A percentile compares a stretch with the other conserved stretches of the same genome.
phyloP scores from a whole-genome alignment of 2,329 filamentous ascomycete species.

The Fusarium torreyae region DNA sequence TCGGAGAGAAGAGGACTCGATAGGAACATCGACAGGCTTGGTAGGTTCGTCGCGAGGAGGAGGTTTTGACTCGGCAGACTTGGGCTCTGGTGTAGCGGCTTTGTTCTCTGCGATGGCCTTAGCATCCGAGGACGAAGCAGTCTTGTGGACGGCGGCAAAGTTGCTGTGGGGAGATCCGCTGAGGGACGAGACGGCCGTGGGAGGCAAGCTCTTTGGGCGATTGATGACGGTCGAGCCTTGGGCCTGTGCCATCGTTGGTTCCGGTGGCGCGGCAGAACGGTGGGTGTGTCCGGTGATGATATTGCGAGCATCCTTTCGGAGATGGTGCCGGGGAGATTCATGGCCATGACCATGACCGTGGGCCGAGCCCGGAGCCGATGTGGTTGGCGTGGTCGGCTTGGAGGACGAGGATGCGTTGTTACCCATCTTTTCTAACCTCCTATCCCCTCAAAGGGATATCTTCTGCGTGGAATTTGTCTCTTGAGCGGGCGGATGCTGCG shows the following conservation, averaged over 20 bases:
- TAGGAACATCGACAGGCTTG: conserved; percentile 73
- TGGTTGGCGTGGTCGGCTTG: conserved; percentile 55
- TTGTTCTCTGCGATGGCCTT: conserved; percentile 30
- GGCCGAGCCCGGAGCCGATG: conserved; percentile 47
- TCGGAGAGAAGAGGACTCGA: conserved; percentile 57
- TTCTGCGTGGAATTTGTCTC: neutral
- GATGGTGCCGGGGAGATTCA: conserved; percentile 52
- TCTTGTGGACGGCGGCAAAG: conserved; percentile 51
- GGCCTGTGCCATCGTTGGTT: conserved; percentile 73
- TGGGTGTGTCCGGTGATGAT: conserved; percentile 70
- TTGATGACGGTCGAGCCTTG: conserved; percentile 68
- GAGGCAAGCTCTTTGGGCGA: conserved; percentile 63
- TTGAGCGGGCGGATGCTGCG: conserved; percentile 8
- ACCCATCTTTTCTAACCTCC: conserved; percentile 52
- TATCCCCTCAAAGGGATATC: conserved; percentile 22
- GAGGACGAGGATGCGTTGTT: conserved; percentile 58
- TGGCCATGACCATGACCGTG: conserved; percentile 43
- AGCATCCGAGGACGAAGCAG: conserved; percentile 39
- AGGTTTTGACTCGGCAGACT: conserved; percentile 27
- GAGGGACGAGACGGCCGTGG: conserved; percentile 65
- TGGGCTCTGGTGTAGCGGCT: conserved; percentile 21
- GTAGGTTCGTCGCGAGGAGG: conserved; percentile 57
- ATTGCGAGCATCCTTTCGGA: conserved; percentile 60
- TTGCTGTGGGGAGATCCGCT: conserved; percentile 63
- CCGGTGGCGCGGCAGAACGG: conserved; percentile 72